Evolutionary conservation across 305 asterid species (phyloP), one percentile per base, ranked within the genome.

Genomic region (Withania somnifera): DNA sequence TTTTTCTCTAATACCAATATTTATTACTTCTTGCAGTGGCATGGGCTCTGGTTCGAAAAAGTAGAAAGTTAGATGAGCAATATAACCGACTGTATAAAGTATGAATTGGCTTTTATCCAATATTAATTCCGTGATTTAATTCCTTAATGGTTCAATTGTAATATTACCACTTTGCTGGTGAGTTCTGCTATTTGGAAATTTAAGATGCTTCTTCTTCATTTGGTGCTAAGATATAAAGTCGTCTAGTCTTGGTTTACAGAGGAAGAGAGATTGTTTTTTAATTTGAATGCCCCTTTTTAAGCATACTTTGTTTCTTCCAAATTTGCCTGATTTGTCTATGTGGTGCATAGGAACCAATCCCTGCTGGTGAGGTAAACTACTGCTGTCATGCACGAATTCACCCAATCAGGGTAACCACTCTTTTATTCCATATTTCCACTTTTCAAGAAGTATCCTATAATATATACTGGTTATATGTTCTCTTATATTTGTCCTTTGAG

Each of bases 31-130:
- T 78, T 88, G 91, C 97, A 95, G 99, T 84, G 99, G 99, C 71
- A 95, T 95, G 99, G 99, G 99, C 17, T 98, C 99, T 83, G 90
- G 97, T 95, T 79, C 91, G 98, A 22, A 94, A 94, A 92, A 95
- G 99, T 85, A 93, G 98, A 88, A 95, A 95, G 87, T 98, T 93
- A 81, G 98, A 98, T 20, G 99, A 95, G 88, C 97, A 93, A 86
- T 95, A 95, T 84, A 90, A 89, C 67, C 91, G 95, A 52, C 92
- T 95, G 26, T 95, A 95, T 82, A 95, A 95, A 85, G 99, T 95
- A 95, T 22, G 83, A 66, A 66, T 61, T 38, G 7, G 45, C 36
- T 80, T 61, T 79, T 19, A 34, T 79, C 22, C 58, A 38, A 38
- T 61, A 19, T 57, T 42, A 58, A 7, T 54, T 66, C 56, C 20